These are phyloP conservation scores for Drosera capensis DNA, from an alignment of 148 eudicot genomes.

Conservation along the genomic window DNA sequence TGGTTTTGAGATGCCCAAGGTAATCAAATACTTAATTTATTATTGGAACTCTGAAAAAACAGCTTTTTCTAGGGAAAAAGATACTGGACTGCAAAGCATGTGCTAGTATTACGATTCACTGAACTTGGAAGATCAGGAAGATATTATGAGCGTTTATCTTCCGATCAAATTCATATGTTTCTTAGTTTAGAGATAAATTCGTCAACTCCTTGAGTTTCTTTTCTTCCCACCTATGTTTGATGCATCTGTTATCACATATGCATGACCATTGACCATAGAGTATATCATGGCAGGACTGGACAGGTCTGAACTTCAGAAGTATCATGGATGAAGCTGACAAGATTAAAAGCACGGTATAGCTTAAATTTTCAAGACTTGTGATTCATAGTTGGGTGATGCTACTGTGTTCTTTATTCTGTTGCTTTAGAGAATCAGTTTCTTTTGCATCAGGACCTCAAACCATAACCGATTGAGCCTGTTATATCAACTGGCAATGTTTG, in stretches of 20 bases:
- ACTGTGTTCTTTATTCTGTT: background rate
- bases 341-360: constrained; percentile 74
- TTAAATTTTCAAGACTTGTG: background rate
- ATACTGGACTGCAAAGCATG: background rate
- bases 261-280: constrained; percentile 3
- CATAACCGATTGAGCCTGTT: no score
- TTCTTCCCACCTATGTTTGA: background rate
- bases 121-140: no score
- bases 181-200: no score
- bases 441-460: no score
- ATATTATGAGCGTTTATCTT: no score
- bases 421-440: no score
- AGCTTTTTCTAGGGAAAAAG: background rate
- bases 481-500: background rate
- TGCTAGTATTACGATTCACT: background rate
- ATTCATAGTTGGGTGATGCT: background rate
- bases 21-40: background rate
- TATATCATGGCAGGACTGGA: constrained; percentile 72
- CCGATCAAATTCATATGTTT: no score
- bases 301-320: constrained; percentile 67
- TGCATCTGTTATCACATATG: constrained; percentile 1
- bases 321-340: constrained; percentile 97
- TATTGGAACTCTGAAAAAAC: background rate
- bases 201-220: no score
- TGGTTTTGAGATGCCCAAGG: constrained; percentile 86